Base-by-base conservation (phyloP, 225 moss, liverwort and hornwort genomes). In the Marchantia polymorpha region DNA sequence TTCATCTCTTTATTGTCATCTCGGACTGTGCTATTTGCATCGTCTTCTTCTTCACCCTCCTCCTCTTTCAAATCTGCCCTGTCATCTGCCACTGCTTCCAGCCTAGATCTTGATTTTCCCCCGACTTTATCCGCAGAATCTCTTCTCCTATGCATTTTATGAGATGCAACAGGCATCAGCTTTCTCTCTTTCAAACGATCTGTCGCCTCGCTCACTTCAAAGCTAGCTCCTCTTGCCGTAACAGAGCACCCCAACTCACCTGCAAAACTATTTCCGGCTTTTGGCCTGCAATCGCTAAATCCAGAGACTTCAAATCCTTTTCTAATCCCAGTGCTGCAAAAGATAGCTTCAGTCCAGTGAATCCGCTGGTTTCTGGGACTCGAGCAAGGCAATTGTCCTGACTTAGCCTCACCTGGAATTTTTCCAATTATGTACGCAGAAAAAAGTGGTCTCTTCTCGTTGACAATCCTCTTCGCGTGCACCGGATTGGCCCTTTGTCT, bases 1-100 rank as follows among this genome's bases (percentile, higher is more conserved):
- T 71, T 82, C 23, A 15, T 75, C 48, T 63, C 68, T 59, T 54
- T 30, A 47, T 1, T 30, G 31, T 52, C 60, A 27, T 60, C 73
- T 77, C 77, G 64, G 15, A 63, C 75, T n/a, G 22, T 26, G 53
- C 46, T 53, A 25, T 48, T 74, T 29, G 66, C 76, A 23, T 3
- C 27, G 50, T 60, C 71, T 19, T 26, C 58, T 30, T 67, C 65
- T 74, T 78, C 74, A 80, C 50, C 51, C 54, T 81, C 79, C 64
- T 81, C 83, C 17, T 75, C 65, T 58, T 52, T 81, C 39, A 87
- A 20, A 20, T 78, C 71, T 60, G 81, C 83, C 66, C 64, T 80
- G 52, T 82, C 83, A 73, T 87, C 86, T 11, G 86, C 81, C 16
- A 83, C 74, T 52, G 86, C 86, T 71, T 81, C 30, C 0, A 54